Evolutionary conservation across 306 rosid species (phyloP), one percentile per base, ranked within the genome.

Genomic region (Urtica urens): DNA sequence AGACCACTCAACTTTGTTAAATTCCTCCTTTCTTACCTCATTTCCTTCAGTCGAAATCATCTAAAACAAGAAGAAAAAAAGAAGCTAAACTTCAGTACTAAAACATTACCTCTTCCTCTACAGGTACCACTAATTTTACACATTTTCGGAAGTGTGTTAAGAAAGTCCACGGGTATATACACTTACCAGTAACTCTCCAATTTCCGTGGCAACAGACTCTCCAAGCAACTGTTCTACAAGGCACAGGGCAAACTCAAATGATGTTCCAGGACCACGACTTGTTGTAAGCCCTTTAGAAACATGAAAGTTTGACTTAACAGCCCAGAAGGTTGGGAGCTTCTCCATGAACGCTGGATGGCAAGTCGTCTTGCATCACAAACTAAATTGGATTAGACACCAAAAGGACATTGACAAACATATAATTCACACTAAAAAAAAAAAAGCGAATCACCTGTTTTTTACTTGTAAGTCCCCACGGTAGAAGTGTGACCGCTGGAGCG

Each of bases 301-400:
- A 72, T 81, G 97, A 55, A 84, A 63, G 52, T 77, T 79, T 26
- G 95, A 72, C 63, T 84, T 84, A 57, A 84, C 90, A 4, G 95
- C 95, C 97, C 95, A 90, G 60, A 90, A 90, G 14, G 87, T 77
- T 30, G 97, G 93, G 51, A 90, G 97, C 76, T 70, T 81, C 69
- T 75, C 72, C 63, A 65, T 66, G 76, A 90, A 90, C 53, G 97
- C 97, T 53, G 95, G 97, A 72, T 90, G 97, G 57, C 95, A 72
- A 23, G 97, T 90, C 14, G 69, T 72, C 97, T 90, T 67, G 75
- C 74, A 81, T 24, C 40, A 60, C 21, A 74, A 72, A 76, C 73
- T 63, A 72, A 49, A 70, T 8, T 61, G 66, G 52, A 74, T 83
- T 53, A 81, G 87, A 69, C 55, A 20, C 24, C 55, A 46, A 76